phyloP scores from a whole-genome alignment of 2,329 filamentous ascomycete genomes.

The Sordariomycetes sp. region DNA sequence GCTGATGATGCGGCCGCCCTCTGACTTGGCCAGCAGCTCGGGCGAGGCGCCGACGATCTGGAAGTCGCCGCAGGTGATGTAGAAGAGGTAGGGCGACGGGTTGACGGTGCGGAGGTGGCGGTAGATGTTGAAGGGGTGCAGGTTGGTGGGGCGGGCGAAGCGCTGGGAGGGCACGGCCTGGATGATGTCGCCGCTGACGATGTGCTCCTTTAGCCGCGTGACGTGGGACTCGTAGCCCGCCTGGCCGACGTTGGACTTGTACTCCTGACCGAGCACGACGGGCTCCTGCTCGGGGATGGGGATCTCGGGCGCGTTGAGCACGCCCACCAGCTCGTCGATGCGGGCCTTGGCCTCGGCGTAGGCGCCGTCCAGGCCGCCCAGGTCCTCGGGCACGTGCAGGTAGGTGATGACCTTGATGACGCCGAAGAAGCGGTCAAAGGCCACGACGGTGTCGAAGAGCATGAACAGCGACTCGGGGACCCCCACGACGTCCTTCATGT shows the following conservation, averaged over 20 bases:
- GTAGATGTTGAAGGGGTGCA: conserved; percentile 98
- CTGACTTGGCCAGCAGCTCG: conserved; percentile 87
- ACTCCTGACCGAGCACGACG: conserved; percentile 64
- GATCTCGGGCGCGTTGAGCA: conserved; percentile 63
- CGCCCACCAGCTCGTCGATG: conserved; percentile 57
- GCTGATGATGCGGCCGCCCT: conserved; percentile 78
- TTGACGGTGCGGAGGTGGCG: conserved; percentile 94
- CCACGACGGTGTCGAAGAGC: conserved; percentile 89
- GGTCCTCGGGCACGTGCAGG: conserved; percentile 54
- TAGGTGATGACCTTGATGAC: conserved; percentile 92
- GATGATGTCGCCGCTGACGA: conserved; percentile 87
- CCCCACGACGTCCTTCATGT: conserved; percentile 72
- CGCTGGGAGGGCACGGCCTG: conserved; percentile 94
- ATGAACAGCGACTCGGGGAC: conserved; percentile 95
- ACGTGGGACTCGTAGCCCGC: conserved; percentile 89
- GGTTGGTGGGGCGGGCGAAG: conserved; percentile 74
- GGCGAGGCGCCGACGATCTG: conserved; percentile 93
- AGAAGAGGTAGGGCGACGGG: conserved; percentile 95
- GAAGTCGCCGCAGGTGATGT: conserved; percentile 82
- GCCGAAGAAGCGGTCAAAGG: conserved; percentile 90
- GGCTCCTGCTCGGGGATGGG: conserved; percentile 68
- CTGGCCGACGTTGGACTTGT: conserved; percentile 84
- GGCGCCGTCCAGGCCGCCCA: conserved; percentile 38
- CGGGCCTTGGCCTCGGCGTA: conserved; percentile 58
- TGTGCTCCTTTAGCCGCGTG: conserved; percentile 76